These are phyloP conservation scores for Populus simonii DNA, from an alignment of 345 rosid species.

Conservation along the genomic window DNA sequence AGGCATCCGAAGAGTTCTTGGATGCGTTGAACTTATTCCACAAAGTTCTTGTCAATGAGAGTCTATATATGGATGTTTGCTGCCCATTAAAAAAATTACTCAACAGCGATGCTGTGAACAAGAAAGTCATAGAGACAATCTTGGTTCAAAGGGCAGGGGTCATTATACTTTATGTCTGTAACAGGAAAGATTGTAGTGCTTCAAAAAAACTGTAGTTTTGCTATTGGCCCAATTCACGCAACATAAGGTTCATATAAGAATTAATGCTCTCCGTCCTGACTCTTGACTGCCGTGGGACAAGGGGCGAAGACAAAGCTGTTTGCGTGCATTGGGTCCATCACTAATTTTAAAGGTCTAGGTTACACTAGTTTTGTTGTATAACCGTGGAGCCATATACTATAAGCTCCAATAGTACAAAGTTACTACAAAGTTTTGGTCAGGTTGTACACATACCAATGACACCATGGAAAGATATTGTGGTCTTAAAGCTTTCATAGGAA, in stretches of 20 bases:
- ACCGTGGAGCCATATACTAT: not conserved
- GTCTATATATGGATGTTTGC: not conserved
- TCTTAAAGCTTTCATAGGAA: constrained; percentile 4
- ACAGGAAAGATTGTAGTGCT: not conserved
- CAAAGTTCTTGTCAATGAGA: not conserved
- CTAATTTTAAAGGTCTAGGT: not conserved
- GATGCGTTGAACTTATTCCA: not conserved
- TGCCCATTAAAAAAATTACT: not conserved
- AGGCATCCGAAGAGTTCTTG: not conserved
- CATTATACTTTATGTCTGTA: not conserved
- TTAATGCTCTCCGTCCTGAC: not conserved
- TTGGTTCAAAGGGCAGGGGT: not conserved
- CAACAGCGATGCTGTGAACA: not conserved
- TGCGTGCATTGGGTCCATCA: not conserved
- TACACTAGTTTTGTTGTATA: not conserved
- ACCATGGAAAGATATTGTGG: constrained; percentile 26
- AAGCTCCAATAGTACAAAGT: not conserved
- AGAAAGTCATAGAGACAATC: not conserved
- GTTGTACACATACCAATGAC: constrained; percentile 15
- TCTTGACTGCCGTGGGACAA: not conserved
- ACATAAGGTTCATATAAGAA: not conserved
- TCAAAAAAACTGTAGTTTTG: not conserved
- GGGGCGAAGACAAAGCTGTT: not conserved
- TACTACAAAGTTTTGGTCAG: constrained; percentile 1
- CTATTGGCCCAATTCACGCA: not conserved